Evolutionary conservation across 2,329 filamentous ascomycete species (phyloP), one percentile per base, ranked within the genome.

Genomic region (Shiraia sp.): DNA sequence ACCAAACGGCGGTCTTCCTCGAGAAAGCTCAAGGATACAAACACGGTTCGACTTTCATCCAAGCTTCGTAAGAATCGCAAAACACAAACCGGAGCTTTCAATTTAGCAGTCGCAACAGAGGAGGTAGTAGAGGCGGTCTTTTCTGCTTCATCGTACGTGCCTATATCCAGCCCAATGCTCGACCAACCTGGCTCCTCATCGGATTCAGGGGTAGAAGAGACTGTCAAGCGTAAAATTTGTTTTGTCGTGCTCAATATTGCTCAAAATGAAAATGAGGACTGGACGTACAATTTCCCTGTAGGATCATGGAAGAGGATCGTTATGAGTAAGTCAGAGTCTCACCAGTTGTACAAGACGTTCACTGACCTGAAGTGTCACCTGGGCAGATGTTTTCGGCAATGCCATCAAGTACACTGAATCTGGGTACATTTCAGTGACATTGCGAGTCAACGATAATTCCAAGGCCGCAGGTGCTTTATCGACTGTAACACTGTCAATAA

Each of bases 231-330:
- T 7, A 57, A 59, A 16, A 46, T 28, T 6, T 55, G 59, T 27
- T 65, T 55, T 27, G 48, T 66, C 26, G 41, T 65, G 10, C 49
- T 67, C 6, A 61, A 67, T 12, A 10, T 67, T 10, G 42, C 43
- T 8, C 38, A 38, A 17, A 51, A 57, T 24, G 29, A 56, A 3
- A n/a, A n/a, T n/a, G n/a, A n/a, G n/a, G 57, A 65, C 19, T 79
- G 77, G 75, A 50, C 58, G 2, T 75, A 74, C 14, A 60, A 48
- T n/a, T 51, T 66, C 10, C 72, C 78, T 0, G 45, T 59, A 6
- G 66, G 68, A 0, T 56, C 64, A 4, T 69, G 63, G 63, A 59
- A 57, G 34, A 45, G 67, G 24, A 63, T 68, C 13, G 52, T 70
- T 12, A 68, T 69, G 63, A 70, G 19, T 22, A 22, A 48, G 44